These are phyloP conservation scores for Dentipellis sp. DNA, from an alignment of 768 basidiomycete genomes.

Conservation along the genomic window DNA sequence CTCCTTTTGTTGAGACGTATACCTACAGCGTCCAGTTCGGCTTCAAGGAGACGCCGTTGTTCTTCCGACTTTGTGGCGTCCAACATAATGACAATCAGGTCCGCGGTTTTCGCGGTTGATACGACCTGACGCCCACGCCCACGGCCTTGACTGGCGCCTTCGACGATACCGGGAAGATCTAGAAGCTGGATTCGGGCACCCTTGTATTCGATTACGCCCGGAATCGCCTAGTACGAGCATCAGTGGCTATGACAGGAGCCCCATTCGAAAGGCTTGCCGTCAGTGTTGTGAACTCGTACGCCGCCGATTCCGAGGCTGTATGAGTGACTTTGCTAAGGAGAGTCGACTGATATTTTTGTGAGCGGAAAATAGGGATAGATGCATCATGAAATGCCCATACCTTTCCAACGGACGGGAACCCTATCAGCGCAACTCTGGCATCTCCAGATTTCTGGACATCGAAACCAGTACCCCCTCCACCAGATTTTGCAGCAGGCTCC, in stretches of 20 bases:
- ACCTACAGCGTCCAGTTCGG: slow-evolving; percentile 94
- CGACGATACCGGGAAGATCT: slow-evolving; percentile 93
- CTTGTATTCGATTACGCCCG: slow-evolving; percentile 94
- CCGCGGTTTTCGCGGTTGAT: slow-evolving; percentile 48
- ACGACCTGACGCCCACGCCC: slow-evolving; percentile 96
- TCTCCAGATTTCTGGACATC: slow-evolving; percentile 86
- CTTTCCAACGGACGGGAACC: slow-evolving; percentile 95
- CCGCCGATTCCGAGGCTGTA: slow-evolving; percentile 81
- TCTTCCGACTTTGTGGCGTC: slow-evolving; percentile 92
- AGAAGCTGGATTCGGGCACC: slow-evolving; percentile 90
- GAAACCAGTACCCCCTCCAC: slow-evolving; percentile 75
- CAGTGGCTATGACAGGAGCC: background rate
- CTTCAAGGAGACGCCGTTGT: slow-evolving; percentile 79
- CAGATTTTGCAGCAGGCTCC: slow-evolving; percentile 81
- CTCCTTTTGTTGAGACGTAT: slow-evolving; percentile 85
- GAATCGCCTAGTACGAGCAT: slow-evolving; percentile 60
- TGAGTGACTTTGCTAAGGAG: slow-evolving; percentile 87
- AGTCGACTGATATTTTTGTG: slow-evolving; percentile 54
- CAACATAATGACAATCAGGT: slow-evolving; percentile 88
- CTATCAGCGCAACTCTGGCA: slow-evolving; percentile 85
- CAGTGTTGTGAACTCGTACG: slow-evolving; percentile 93
- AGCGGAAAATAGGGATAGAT: too few relatives aligned
- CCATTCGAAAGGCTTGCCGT: slow-evolving; percentile 35
- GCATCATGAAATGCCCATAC: slow-evolving; percentile 21
- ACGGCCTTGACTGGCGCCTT: slow-evolving; percentile 84